A percentile compares a stretch with the other conserved stretches of the same genome.
Conservation (phyloP, 2,329 filamentous ascomycete genomes). For the Pseudogymnoascus verrucosus region DNA sequence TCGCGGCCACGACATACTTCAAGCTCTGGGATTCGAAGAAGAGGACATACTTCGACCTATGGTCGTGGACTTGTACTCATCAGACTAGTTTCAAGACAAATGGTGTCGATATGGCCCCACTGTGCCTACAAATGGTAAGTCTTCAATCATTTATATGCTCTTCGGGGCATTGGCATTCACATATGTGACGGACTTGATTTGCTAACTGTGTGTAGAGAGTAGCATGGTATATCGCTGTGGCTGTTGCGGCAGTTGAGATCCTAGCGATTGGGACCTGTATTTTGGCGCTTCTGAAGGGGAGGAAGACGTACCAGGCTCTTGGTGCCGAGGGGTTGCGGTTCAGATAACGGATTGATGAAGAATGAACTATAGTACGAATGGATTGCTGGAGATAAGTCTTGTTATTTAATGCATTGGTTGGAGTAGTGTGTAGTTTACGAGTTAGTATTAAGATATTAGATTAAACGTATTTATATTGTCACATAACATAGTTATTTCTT, state of each 20-base stretch:
- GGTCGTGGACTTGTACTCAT: background rate
- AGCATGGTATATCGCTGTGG: constrained; percentile 1
- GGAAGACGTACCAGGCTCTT: background rate
- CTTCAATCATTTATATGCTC: background rate
- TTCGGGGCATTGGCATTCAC: background rate
- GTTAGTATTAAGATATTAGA: background rate
- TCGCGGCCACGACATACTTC: background rate
- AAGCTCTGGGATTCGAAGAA: constrained; percentile 3
- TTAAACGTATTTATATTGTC: background rate
- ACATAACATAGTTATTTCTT: background rate
- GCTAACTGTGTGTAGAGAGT: background rate
- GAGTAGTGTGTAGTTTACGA: background rate
- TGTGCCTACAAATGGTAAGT: background rate
- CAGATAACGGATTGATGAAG: background rate
- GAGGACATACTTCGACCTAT: background rate
- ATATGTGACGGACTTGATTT: background rate
- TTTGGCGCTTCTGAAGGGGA: background rate
- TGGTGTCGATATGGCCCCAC: background rate
- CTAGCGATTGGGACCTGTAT: background rate
- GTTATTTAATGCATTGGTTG: background rate
- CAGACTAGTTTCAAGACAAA: background rate
- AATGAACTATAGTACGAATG: background rate
- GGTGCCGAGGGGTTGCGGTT: background rate
- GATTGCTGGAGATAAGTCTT: background rate
- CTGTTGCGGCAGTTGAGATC: background rate